phyloP scores from a whole-genome alignment of 352 stramenopile genomes.

The Globisporangium carolinianum region DNA sequence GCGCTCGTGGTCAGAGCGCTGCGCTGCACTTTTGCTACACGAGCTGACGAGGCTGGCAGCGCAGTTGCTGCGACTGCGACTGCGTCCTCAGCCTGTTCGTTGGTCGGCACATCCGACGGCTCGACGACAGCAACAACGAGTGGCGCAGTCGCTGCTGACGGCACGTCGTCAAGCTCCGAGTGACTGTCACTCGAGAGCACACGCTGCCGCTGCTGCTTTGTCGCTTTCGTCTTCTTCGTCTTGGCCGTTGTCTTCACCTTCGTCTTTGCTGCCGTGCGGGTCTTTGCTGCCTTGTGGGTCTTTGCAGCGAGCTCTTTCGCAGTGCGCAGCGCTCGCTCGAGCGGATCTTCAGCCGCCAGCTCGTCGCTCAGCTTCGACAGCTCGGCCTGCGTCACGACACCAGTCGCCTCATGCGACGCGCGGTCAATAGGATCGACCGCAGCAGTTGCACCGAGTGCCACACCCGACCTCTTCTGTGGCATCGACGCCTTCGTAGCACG shows the following conservation, averaged over 20 bases:
- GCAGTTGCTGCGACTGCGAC: no score
- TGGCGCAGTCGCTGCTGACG: no score
- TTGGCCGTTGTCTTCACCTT: conserved; percentile 7
- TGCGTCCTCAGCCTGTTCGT: no score
- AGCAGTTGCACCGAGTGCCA: neutral
- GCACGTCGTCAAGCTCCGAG: no score
- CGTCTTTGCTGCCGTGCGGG: conserved; percentile 2
- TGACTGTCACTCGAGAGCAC: no score
- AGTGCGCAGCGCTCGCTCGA: conserved; percentile 29
- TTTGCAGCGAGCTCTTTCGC: conserved; percentile 11
- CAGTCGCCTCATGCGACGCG: neutral
- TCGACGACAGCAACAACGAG: no score
- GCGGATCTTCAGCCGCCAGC: conserved; percentile 14
- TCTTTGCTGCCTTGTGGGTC: conserved; percentile 14
- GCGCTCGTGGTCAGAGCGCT: no score
- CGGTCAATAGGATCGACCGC: neutral
- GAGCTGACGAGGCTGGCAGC: no score
- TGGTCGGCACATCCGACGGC: no score
- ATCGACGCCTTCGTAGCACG: no score
- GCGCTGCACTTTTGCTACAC: no score
- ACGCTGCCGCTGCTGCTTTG: neutral
- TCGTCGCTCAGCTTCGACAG: conserved; percentile 4
- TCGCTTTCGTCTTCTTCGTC: conserved; percentile 6
- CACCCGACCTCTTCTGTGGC: no score
- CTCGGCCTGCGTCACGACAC: conserved; percentile 11